Evolutionary conservation across 2,329 filamentous ascomycete genomes (phyloP), one percentile per base, ranked within the genome.

Genomic region (Talaromyces sp.): DNA sequence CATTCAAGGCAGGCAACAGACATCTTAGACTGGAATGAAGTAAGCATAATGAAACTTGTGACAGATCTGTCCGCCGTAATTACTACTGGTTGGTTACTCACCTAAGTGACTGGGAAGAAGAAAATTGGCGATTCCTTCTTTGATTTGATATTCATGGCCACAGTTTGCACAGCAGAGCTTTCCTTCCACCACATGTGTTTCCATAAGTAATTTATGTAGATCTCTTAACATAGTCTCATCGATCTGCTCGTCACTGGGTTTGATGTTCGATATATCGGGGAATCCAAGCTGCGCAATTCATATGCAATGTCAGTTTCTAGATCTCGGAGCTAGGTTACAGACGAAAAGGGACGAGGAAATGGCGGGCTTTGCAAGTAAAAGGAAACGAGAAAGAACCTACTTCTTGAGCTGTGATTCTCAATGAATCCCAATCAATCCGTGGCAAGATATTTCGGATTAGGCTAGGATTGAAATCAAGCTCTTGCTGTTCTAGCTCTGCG

Each of bases 101-200:
- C 78, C 95, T 78, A 99, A 80, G 82, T 99, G 95, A 72, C 90
- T 95, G 13, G 95, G 95, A 70, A 99, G 80, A 75, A 99, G 80
- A 74, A 99, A 99, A 78, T 98, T 98, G 66, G 93, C 92, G 77
- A 98, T 97, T 5, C 95, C 95, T 79, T 99, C 94, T 76, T 95
- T 93, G 68, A 99, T 89, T 66, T 88, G 88, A 78, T 98, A 99
- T 82, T 96, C 92, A 76, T 98, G 94, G 57, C 91, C 92, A 75
- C 95, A 99, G 78, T 90, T 91, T 57, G 87, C 93, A 77, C 95
- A 99, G 5, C 93, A 90, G 69, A 99, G 83, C 79, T 91, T 94
- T 3, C 95, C 95, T 79, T 94, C 91, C 43, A 87, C 85, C 66
- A 99, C 91, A 72, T 93, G 90, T 66, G 95, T 99, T 84, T 98